Conservation (phyloP, 495 filamentous ascomycete species). For the Podospora didyma region DNA sequence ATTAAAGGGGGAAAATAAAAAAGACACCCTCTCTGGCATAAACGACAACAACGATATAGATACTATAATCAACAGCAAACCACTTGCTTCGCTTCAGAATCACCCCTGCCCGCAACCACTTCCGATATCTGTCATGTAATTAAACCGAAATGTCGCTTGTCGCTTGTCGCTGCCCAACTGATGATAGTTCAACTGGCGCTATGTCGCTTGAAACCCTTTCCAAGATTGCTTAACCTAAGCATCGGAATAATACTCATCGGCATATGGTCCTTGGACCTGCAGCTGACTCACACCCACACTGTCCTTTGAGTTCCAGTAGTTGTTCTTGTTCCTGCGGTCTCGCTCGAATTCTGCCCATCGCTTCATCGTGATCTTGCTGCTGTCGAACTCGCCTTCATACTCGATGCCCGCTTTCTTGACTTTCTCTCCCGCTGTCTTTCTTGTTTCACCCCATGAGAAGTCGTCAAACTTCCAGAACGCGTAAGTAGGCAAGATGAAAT, state of each 20-base stretch:
- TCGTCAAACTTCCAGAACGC: constrained; percentile 99
- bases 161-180: background rate
- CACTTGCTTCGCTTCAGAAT: background rate
- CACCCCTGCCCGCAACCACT: background rate
- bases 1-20: background rate
- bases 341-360: constrained; percentile 94
- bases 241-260: constrained; percentile 49
- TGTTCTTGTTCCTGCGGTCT: constrained; percentile 37
- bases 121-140: background rate
- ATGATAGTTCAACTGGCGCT: background rate
- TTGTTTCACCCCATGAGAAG: constrained; percentile 98
- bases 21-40: background rate
- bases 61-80: background rate
- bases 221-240: constrained; percentile 23
- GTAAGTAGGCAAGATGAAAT: constrained; percentile 90
- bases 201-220: constrained; percentile 1
- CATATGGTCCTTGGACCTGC: constrained; percentile 37
- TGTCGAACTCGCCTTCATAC: constrained; percentile 94
- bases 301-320: constrained; percentile 47
- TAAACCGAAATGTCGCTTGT: background rate
- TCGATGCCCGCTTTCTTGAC: constrained; percentile 72
- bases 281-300: constrained; percentile 33
- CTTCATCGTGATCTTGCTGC: constrained; percentile 97
- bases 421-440: constrained; percentile 91
- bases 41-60: background rate